A percentile compares a stretch with the other conserved stretches of the same genome.
phyloP scores from a whole-genome alignment of 805 yeast genomes.

The Spathaspora gorwiae region DNA sequence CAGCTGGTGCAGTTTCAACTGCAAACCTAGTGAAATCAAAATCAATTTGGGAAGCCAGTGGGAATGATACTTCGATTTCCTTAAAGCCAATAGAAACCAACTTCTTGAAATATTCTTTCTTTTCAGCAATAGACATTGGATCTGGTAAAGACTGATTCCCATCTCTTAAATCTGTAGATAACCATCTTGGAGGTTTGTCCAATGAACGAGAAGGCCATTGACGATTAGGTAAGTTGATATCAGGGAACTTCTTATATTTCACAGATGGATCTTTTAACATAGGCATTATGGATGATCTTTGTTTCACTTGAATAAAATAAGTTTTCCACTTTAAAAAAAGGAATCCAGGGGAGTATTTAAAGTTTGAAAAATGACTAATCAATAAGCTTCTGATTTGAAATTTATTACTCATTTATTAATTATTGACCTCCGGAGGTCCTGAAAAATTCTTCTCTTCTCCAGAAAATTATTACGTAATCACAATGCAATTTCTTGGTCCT shows the following conservation, averaged over 20 bases:
- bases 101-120: constrained; percentile 64
- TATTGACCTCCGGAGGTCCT: too few relatives aligned
- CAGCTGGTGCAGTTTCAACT: constrained; percentile 68
- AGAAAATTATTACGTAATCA: too few relatives aligned
- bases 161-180: constrained; percentile 77
- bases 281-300: constrained; percentile 9
- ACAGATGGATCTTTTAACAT: constrained; percentile 56
- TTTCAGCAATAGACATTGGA: constrained; percentile 80
- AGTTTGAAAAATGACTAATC: too few relatives aligned
- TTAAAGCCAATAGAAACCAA: constrained; percentile 72
- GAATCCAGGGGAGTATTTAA: too few relatives aligned
- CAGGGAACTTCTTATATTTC: constrained; percentile 57
- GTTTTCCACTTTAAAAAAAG: too few relatives aligned
- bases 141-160: constrained; percentile 85
- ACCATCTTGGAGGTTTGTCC: constrained; percentile 71
- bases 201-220: constrained; percentile 65
- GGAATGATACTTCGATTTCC: constrained; percentile 81
- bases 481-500: too few relatives aligned
- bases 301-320: not conserved
- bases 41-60: constrained; percentile 75
- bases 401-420: too few relatives aligned
- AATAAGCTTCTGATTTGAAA: too few relatives aligned
- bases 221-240: constrained; percentile 55
- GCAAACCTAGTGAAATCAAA: constrained; percentile 78
- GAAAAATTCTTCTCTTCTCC: too few relatives aligned